Conservation (phyloP, 352 stramenopile genomes). For the Phytophthora europaea region DNA sequence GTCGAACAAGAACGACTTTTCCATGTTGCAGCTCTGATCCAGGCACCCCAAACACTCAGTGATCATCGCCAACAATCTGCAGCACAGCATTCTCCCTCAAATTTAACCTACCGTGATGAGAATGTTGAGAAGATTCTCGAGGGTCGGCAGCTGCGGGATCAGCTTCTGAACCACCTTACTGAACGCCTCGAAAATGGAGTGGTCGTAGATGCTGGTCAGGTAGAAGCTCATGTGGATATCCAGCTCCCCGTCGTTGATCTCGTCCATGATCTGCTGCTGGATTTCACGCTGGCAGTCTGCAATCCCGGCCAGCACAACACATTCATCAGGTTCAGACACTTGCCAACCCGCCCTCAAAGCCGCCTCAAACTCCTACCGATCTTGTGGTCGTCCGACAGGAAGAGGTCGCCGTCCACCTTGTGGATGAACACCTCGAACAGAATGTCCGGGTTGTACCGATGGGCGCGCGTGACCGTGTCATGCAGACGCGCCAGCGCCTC, state of each 20-base stretch:
- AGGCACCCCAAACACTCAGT: not conserved
- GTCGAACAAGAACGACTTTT: slow-evolving; percentile 99
- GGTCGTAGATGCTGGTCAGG: slow-evolving; percentile 94
- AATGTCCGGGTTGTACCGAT: slow-evolving; percentile 96
- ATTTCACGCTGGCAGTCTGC: slow-evolving; percentile 97
- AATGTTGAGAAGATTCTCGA: slow-evolving; percentile 99
- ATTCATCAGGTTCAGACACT: not conserved
- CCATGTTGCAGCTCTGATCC: slow-evolving; percentile 96
- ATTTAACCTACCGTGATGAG: slow-evolving; percentile 85
- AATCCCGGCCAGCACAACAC: not conserved
- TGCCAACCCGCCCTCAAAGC: not conserved
- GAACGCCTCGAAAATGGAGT: slow-evolving; percentile 98
- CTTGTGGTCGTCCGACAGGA: slow-evolving; percentile 99
- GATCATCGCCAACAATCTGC: not conserved
- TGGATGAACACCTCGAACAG: slow-evolving; percentile 99
- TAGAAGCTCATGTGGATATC: slow-evolving; percentile 96
- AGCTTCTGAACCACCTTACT: slow-evolving; percentile 98
- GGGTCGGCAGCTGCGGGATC: slow-evolving; percentile 96
- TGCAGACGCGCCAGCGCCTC: slow-evolving; percentile 90
- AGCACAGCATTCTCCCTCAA: not conserved
- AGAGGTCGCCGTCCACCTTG: slow-evolving; percentile 99
- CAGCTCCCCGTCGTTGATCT: slow-evolving; percentile 95
- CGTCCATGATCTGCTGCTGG: slow-evolving; percentile 97
- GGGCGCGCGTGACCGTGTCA: slow-evolving; percentile 88
- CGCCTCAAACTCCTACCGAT: slow-evolving; percentile 70